A percentile compares a stretch with the other conserved stretches of the same genome.
These are phyloP conservation scores for Spirogloea muscicola DNA, from an alignment of 139 green algal genomes.

Conservation along the genomic window DNA sequence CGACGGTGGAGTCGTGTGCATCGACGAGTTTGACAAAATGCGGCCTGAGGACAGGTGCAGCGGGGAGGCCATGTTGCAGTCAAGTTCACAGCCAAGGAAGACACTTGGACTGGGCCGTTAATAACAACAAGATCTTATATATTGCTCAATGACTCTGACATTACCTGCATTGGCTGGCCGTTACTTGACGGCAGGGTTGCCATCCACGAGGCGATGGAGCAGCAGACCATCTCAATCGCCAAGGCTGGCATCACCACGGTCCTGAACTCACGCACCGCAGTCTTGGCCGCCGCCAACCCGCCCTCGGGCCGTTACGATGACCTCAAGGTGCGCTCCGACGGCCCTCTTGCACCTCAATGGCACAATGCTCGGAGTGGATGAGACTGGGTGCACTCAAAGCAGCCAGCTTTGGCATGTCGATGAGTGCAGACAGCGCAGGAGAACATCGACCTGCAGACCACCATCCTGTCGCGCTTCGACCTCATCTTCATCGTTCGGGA, in stretches of 20 bases:
- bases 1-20: conserved; percentile 63
- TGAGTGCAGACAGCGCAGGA: conserved; percentile 59
- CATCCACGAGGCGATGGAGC: conserved; percentile 95
- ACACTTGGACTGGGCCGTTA: too few species aligned
- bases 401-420: too few species aligned
- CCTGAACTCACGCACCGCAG: conserved; percentile 88
- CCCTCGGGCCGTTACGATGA: conserved; percentile 60
- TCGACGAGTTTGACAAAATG: conserved; percentile 69
- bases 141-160: too few species aligned
- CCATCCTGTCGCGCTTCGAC: conserved; percentile 98
- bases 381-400: too few species aligned
- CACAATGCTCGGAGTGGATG: too few species aligned
- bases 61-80: background rate
- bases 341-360: too few species aligned
- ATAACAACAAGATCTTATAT: too few species aligned
- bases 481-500: conserved; percentile 99
- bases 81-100: too few species aligned
- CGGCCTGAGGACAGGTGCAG: conserved; percentile 54
- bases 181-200: conserved; percentile 67
- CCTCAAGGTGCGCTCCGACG: conserved; percentile 28
- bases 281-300: conserved; percentile 95
- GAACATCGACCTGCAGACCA: conserved; percentile 99
- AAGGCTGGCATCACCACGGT: conserved; percentile 95
- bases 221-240: conserved; percentile 98
- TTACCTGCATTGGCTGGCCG: too few species aligned